phyloP scores from a whole-genome alignment of 352 stramenopile species.

The Phytophthora vignae region DNA sequence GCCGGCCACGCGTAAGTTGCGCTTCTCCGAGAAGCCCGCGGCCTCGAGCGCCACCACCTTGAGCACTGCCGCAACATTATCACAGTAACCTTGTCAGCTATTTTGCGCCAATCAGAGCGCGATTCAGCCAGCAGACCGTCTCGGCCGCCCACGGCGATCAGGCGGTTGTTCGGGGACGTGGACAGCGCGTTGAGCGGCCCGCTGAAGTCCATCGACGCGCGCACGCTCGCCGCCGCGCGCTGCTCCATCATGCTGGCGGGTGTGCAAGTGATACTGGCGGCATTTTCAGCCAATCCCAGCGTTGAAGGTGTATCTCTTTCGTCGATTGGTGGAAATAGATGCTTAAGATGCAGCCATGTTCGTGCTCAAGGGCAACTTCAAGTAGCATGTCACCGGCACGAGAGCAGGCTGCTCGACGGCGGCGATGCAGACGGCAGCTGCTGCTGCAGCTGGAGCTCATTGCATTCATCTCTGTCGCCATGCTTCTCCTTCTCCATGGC shows the following conservation, averaged over 20 bases:
- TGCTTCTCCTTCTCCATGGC: not conserved
- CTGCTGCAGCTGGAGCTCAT: not conserved
- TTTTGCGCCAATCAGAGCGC: conserved; percentile 1
- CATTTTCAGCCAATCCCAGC: conserved; percentile 31
- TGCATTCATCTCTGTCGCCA: not conserved
- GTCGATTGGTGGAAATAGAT: conserved; percentile 26
- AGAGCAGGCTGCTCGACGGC: not conserved
- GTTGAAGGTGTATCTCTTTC: not conserved
- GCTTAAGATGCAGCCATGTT: not conserved
- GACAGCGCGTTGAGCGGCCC: conserved; percentile 86
- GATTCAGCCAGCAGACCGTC: conserved; percentile 51
- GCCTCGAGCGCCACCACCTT: conserved; percentile 87
- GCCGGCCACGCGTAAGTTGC: conserved; percentile 78
- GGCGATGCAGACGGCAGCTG: not conserved
- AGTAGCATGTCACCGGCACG: conserved; percentile 1
- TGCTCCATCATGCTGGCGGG: conserved; percentile 31
- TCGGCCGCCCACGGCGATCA: conserved; percentile 86
- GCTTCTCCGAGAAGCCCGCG: conserved; percentile 82
- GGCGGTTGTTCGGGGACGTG: conserved; percentile 81
- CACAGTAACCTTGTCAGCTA: not conserved
- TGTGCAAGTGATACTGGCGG: not conserved
- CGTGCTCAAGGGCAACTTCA: conserved; percentile 9
- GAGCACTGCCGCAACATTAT: conserved; percentile 56
- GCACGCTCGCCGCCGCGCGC: conserved; percentile 60
- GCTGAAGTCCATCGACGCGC: conserved; percentile 89